A percentile compares a stretch with the other conserved stretches of the same genome.
phyloP scores from a whole-genome alignment of 73 alveolate species.

The Uronychia setigera region DNA sequence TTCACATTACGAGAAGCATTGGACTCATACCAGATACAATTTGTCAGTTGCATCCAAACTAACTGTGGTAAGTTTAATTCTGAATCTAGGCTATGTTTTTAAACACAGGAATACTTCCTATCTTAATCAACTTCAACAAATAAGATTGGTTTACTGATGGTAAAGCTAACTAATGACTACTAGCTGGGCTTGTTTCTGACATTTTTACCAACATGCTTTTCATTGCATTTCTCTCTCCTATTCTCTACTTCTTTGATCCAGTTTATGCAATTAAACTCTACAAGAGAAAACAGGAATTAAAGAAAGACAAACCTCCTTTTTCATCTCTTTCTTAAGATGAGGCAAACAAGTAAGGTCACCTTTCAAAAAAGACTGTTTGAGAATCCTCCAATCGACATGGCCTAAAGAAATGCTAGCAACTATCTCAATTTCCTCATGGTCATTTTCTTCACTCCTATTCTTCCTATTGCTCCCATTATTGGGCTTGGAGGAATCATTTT shows the following conservation, averaged over 20 bases:
- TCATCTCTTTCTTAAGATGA: conserved; percentile 42
- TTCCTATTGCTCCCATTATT: conserved; percentile 59
- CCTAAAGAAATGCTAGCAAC: conserved; percentile 53
- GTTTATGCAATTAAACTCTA: neutral
- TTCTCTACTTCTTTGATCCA: neutral
- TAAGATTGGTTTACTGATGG: conserved; percentile 44
- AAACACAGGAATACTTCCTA: conserved; percentile 74
- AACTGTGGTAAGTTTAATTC: conserved; percentile 31
- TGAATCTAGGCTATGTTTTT: conserved; percentile 70
- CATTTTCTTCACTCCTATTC: conserved; percentile 55
- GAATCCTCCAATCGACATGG: conserved; percentile 37
- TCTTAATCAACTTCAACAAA: conserved; percentile 23
- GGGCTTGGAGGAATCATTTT: conserved; percentile 35
- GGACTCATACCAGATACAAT: conserved; percentile 70
- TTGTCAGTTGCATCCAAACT: conserved; percentile 74
- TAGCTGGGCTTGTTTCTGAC: conserved; percentile 6
- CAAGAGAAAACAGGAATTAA: conserved; percentile 17
- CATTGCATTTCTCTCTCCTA: neutral
- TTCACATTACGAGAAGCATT: conserved; percentile 56
- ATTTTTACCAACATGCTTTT: neutral
- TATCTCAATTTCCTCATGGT: conserved; percentile 37
- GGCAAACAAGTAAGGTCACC: conserved; percentile 1
- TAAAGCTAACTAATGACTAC: neutral
- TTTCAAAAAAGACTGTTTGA: neutral
- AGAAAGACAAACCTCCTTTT: conserved; percentile 22